phyloP scores from a whole-genome alignment of 257 asterid species.

The Rauvolfia tetraphylla region DNA sequence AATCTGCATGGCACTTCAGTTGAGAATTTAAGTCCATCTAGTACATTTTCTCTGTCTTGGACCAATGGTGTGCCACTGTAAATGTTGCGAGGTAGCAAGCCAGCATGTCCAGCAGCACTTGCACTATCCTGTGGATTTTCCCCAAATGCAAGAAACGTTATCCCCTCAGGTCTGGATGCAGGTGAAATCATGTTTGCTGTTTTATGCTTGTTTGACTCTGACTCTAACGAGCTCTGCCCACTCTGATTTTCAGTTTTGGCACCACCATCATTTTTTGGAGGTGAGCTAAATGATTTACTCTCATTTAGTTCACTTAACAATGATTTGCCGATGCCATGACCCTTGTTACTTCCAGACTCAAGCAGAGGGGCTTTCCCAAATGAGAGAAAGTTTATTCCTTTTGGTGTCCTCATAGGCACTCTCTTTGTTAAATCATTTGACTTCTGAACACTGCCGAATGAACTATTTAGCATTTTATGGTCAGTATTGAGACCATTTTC shows the following conservation, averaged over 20 bases:
- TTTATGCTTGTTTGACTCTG: slow-evolving; percentile 9
- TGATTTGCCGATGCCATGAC: slow-evolving; percentile 30
- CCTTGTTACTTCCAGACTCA: slow-evolving; percentile 33
- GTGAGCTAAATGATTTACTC: slow-evolving; percentile 20
- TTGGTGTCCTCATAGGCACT: slow-evolving; percentile 40
- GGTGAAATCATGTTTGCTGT: slow-evolving; percentile 20
- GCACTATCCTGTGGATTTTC: slow-evolving; percentile 22
- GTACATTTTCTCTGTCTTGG: slow-evolving; percentile 23
- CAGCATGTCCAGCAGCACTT: slow-evolving; percentile 15
- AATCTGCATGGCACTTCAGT: slow-evolving; percentile 13
- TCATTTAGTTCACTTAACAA: slow-evolving; percentile 19
- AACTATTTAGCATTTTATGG: slow-evolving; percentile 16
- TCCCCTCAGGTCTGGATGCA: slow-evolving; percentile 26
- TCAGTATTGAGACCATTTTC: slow-evolving; percentile 25
- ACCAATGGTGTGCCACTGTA: slow-evolving; percentile 19
- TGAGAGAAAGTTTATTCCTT: slow-evolving; percentile 80
- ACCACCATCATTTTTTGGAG: slow-evolving; percentile 17
- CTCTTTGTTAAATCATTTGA: slow-evolving; percentile 28
- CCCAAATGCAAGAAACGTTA: slow-evolving; percentile 30
- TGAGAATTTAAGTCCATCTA: slow-evolving; percentile 24
- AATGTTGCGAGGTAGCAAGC: slow-evolving; percentile 9
- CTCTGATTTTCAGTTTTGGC: slow-evolving; percentile 25
- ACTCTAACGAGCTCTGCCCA: slow-evolving; percentile 20
- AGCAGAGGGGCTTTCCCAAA: slow-evolving; percentile 49
- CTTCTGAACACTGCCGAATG: slow-evolving; percentile 24